Percentiles rank a stretch among this genome's conserved stretches.
Conservation (phyloP, 2,329 filamentous ascomycete species). For the Trichoderma atrobrunneum region DNA sequence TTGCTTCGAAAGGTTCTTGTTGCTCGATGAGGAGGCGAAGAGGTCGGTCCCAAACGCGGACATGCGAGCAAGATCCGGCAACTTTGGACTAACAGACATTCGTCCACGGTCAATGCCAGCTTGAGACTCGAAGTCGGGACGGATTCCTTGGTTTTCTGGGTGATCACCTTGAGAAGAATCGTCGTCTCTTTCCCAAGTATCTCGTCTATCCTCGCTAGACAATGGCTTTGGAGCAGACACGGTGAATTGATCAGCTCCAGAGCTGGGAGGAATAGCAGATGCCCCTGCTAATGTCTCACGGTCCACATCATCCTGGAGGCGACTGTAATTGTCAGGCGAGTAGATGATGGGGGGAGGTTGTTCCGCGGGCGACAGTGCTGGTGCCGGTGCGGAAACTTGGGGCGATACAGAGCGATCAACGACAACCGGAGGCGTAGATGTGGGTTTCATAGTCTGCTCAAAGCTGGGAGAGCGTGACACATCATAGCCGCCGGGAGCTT, state of each 20-base stretch:
- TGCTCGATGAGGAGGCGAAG: conserved; percentile 34
- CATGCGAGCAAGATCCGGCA: conserved; percentile 46
- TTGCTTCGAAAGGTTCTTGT: neutral
- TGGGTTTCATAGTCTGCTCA: conserved; percentile 6
- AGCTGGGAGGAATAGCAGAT: conserved; percentile 47
- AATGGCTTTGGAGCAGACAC: conserved; percentile 13
- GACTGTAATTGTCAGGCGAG: conserved; percentile 74
- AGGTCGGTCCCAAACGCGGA: conserved; percentile 60
- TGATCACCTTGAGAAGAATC: neutral
- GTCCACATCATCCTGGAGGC: conserved; percentile 63
- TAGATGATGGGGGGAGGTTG: conserved; percentile 64
- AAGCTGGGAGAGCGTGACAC: conserved; percentile 13
- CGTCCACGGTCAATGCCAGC: neutral
- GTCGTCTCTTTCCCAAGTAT: conserved; percentile 19
- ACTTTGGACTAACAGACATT: conserved; percentile 14
- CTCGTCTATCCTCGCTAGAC: conserved; percentile 4
- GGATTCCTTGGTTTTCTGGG: neutral
- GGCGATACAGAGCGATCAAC: neutral
- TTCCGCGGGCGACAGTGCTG: conserved; percentile 5
- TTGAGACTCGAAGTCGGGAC: conserved; percentile 23
- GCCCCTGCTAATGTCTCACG: conserved; percentile 57
- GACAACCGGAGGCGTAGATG: conserved; percentile 1
- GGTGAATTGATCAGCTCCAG: conserved; percentile 34
- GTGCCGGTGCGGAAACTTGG: neutral
- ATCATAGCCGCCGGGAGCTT: neutral